Evolutionary conservation across 2,329 filamentous ascomycete species (phyloP), one percentile per base, ranked within the genome.

Genomic region (Ustilaginoidea virens): DNA sequence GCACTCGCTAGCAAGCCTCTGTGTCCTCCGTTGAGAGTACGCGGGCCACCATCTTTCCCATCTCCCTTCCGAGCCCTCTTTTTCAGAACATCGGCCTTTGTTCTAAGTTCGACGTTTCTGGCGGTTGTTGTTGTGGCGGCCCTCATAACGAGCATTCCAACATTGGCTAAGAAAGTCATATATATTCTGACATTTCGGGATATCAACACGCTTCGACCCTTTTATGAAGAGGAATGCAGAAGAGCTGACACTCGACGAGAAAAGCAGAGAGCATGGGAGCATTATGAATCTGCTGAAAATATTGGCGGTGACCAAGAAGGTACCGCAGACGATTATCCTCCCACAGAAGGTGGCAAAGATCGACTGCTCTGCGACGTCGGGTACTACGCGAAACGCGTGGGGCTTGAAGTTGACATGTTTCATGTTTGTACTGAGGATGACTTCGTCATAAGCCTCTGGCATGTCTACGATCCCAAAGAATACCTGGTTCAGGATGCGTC

Each of bases 401-500:
- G 87, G 1, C 64, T 96, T 1, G 83, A 94, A 36, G 70, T 83
- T 15, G 86, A 94, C 45, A 68, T 69, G 7, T 81, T 83, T 43
- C 64, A 80, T 28, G 85, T 94, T 0, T 78, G 92, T 50, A 94
- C 87, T 0, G 86, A 94, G 48, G 87, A 96, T 44, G 86, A 86
- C 1, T 94, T 93, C 47, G 71, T 94, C 25, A 79, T 94, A 36
- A 73, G 80, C 14, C 61, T 94, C 2, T 92, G 81, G 76, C 87
- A 94, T 49, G 64, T 94, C 16, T 92, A 81, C 48, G 78, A 93
- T 37, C 87, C 87, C 0, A 68, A 65, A 27, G 78, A 87, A 34
- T 77, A 83, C 45, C 60, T 57, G 0, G 62, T 10, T 7, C 15
- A 20, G 8, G 15, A 5, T 17, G 12, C 10, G 7, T 8, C 5